phyloP scores from a whole-genome alignment of 805 yeast genomes.

The Millerozyma acaciae region DNA sequence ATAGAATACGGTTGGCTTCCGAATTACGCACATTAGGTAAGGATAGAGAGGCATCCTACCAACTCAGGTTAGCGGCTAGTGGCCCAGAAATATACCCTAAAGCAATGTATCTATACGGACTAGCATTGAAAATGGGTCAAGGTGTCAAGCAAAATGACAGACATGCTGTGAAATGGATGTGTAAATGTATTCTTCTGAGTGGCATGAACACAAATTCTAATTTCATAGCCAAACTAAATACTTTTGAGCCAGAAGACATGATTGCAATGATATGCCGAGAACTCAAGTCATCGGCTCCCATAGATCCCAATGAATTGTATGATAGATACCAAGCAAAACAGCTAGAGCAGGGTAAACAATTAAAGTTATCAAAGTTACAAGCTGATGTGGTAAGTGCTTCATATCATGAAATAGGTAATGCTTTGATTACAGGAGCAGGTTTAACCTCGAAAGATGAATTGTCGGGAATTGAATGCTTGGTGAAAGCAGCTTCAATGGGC shows the following conservation, averaged over 20 bases:
- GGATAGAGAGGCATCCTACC: conserved; percentile 65
- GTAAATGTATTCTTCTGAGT: conserved; percentile 36
- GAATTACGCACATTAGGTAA: conserved; percentile 55
- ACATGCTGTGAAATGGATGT: conserved; percentile 58
- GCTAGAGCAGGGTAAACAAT: conserved; percentile 20
- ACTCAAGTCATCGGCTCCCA: conserved; percentile 18
- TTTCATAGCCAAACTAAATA: conserved; percentile 23
- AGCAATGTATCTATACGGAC: conserved; percentile 67
- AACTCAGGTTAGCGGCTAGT: conserved; percentile 60
- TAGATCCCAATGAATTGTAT: conserved; percentile 25
- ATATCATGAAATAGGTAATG: conserved; percentile 59
- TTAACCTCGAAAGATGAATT: conserved; percentile 44
- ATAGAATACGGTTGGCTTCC: conserved; percentile 42
- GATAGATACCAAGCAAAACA: conserved; percentile 22
- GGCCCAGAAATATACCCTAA: conserved; percentile 50
- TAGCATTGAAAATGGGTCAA: conserved; percentile 64
- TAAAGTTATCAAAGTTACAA: conserved; percentile 29
- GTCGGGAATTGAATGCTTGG: conserved; percentile 55
- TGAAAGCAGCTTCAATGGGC: conserved; percentile 65
- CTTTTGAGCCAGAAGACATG: conserved; percentile 26
- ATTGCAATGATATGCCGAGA: conserved; percentile 22
- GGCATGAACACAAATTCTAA: conserved; percentile 5
- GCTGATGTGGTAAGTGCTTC: conserved; percentile 48
- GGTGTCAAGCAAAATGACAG: conserved; percentile 57
- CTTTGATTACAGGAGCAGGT: conserved; percentile 57